Evolutionary conservation across 495 filamentous ascomycete genomes (phyloP), one percentile per base, ranked within the genome.

Genomic region (Evansstolkia leycettana): DNA sequence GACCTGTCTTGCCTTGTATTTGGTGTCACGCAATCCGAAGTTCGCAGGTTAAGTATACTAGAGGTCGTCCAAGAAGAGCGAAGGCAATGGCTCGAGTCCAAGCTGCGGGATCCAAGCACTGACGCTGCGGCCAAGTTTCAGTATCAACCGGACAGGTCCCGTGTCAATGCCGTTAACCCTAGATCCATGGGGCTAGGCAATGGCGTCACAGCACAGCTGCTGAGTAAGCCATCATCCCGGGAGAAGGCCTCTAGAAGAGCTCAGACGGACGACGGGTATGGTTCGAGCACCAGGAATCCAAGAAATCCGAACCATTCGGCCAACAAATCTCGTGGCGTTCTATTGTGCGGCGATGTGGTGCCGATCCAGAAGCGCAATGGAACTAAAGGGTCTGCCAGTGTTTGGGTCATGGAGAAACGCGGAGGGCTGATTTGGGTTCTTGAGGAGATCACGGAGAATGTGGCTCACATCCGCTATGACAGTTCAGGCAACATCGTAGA

Each of bases 401-500:
- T 98, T 19, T 98, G 90, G 90, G 90, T 96, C 0, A 96, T 95
- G 64, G 90, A 98, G 56, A 98, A 98, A 53, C 73, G 75, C 28
- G 83, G 86, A 30, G 86, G 88, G 5, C 54, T 98, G 32, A 95
- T 98, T 35, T 98, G 90, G 90, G 90, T 98, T 11, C 52, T 98
- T 3, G 90, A 98, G 58, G 90, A 98, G 56, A 95, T 98, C 35
- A 84, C 84, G 36, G 90, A 98, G 62, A 87, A 98, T 51, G 76
- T 89, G 24, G 86, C 82, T 17, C 68, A 69, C 37, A 46, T 98
- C 7, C 69, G 54, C 17, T 68, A 86, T 16, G 84, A 89, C 47
- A 71, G 80, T 27, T 74, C 80, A 17, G 86, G 85, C 33, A 68
- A 70, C 24, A 67, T 94, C 11, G 63, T 70, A 11, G 72, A 69